These are phyloP conservation scores for Thalia dealbata DNA, from an alignment of 176 grass and related monocot species.

Conservation along the genomic window DNA sequence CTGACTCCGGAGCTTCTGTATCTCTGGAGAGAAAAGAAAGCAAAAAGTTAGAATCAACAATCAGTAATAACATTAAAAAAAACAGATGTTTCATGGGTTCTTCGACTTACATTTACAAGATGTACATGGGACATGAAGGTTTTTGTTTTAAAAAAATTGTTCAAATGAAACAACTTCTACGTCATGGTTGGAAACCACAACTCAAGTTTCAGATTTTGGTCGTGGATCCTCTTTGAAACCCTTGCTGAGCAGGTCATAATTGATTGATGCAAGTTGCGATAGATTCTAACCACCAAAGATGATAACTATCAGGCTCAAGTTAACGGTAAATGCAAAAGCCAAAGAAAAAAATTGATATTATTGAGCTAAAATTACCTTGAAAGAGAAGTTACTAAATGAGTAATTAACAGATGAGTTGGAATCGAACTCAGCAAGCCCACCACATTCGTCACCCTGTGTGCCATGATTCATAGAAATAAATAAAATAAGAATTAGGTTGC, in stretches of 20 bases:
- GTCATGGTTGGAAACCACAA: not conserved
- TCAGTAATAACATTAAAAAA: not conserved
- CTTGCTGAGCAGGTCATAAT: slow-evolving; percentile 93
- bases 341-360: slow-evolving; percentile 1
- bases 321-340: not conserved
- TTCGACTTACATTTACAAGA: slow-evolving; percentile 91
- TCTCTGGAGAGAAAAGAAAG: slow-evolving; percentile 12
- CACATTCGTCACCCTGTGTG: slow-evolving; percentile 59
- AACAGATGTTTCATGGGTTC: not conserved
- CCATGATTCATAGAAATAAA: slow-evolving; percentile 20
- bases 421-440: slow-evolving; percentile 76
- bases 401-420: slow-evolving; percentile 70
- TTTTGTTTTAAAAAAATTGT: slow-evolving; percentile 33
- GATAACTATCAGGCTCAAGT: slow-evolving; percentile 11
- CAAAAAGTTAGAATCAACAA: not conserved
- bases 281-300: slow-evolving; percentile 54
- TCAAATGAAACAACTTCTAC: slow-evolving; percentile 14
- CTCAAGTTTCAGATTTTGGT: slow-evolving; percentile 52
- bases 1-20: slow-evolving; percentile 10
- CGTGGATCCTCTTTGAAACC: slow-evolving; percentile 75
- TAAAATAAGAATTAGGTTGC: slow-evolving; percentile 4
- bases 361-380: slow-evolving; percentile 67
- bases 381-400: slow-evolving; percentile 99
- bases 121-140: slow-evolving; percentile 35
- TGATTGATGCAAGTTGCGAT: slow-evolving; percentile 96